These are phyloP conservation scores for Colletotrichum sp. DNA, from an alignment of 2,329 filamentous ascomycete genomes.

Conservation along the genomic window DNA sequence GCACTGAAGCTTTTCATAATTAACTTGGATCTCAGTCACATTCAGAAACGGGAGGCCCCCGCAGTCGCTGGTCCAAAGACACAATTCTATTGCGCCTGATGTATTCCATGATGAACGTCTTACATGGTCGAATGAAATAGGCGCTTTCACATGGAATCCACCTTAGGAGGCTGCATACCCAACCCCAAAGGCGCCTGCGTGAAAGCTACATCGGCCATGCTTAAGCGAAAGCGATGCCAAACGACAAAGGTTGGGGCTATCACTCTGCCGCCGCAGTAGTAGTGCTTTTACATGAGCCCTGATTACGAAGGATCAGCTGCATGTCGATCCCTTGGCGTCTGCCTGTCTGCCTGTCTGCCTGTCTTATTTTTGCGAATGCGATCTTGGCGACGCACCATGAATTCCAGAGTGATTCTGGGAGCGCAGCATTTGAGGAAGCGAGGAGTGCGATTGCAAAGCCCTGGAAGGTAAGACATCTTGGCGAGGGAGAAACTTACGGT, in stretches of 20 bases:
- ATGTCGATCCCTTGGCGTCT: background rate
- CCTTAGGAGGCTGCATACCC: background rate
- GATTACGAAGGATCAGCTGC: background rate
- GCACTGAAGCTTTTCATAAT: background rate
- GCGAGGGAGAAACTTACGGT: background rate
- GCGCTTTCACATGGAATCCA: background rate
- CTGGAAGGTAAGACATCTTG: background rate
- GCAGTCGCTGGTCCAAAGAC: background rate
- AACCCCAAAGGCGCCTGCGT: background rate
- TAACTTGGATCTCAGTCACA: background rate
- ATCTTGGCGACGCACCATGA: background rate
- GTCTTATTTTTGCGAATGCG: background rate
- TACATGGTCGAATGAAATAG: background rate
- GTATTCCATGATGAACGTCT: background rate
- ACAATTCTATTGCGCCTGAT: background rate
- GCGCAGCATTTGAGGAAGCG: background rate
- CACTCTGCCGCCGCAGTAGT: background rate
- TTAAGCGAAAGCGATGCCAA: background rate
- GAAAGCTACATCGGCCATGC: background rate
- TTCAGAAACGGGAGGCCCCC: background rate
- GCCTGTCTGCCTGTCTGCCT: background rate
- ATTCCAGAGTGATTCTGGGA: background rate
- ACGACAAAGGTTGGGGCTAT: background rate
- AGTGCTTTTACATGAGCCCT: background rate
- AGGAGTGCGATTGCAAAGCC: background rate